Conservation (phyloP, 2,329 filamentous ascomycete genomes). For the Penicillium occitanis region DNA sequence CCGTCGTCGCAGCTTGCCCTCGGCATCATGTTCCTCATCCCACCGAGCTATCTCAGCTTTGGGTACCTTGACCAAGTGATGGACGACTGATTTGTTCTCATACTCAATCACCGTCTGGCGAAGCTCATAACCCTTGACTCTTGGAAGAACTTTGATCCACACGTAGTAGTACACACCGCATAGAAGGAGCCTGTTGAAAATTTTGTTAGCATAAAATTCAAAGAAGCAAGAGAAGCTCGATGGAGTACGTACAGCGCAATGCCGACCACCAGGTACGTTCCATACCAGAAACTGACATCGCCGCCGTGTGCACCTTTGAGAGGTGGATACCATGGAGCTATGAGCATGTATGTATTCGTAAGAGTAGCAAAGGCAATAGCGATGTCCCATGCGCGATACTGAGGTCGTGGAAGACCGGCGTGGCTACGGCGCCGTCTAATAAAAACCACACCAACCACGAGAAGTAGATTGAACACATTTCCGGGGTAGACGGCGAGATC, state of each 20-base stretch:
- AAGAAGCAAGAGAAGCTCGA: background rate
- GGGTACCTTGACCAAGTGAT: conserved; percentile 58
- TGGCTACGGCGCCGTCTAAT: conserved; percentile 14
- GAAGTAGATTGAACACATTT: conserved; percentile 57
- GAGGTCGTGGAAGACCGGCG: conserved; percentile 30
- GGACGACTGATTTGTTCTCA: conserved; percentile 50
- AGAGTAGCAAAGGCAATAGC: conserved; percentile 61
- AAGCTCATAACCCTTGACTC: conserved; percentile 54
- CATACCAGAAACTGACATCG: conserved; percentile 73
- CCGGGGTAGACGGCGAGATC: conserved; percentile 60
- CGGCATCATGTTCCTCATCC: conserved; percentile 59
- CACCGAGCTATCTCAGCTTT: conserved; percentile 53
- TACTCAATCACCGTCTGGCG: conserved; percentile 56
- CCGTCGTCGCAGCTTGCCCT: conserved; percentile 28
- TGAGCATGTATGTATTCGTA: conserved; percentile 61
- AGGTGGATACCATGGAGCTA: conserved; percentile 73
- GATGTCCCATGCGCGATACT: conserved; percentile 61
- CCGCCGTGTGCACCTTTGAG: conserved; percentile 59
- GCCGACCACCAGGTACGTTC: conserved; percentile 65
- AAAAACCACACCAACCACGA: conserved; percentile 42
- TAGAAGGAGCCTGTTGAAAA: conserved; percentile 44
- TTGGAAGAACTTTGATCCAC: conserved; percentile 60
- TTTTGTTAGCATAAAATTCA: background rate
- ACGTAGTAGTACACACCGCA: conserved; percentile 60
- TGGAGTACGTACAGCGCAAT: conserved; percentile 58